phyloP scores from a whole-genome alignment of 495 filamentous ascomycete species.

The Lindgomyces ingoldianus region DNA sequence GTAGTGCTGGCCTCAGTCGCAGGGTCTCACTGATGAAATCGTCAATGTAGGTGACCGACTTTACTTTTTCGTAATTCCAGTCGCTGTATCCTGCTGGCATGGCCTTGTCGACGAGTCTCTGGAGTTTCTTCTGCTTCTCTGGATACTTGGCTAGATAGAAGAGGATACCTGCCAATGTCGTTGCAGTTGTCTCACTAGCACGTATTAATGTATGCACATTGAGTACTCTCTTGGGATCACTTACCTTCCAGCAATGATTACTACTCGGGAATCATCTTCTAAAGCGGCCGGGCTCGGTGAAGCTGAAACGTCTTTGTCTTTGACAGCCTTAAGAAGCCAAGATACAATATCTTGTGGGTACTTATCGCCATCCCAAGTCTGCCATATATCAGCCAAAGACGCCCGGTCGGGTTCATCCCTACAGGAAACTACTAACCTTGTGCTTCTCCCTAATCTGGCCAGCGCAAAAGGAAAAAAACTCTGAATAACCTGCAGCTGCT shows the following conservation, averaged over 20 bases:
- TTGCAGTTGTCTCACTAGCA: constrained; percentile 38
- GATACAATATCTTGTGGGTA: constrained; percentile 23
- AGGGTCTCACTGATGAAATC: constrained; percentile 58
- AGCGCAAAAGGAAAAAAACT: constrained; percentile 21
- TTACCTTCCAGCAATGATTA: constrained; percentile 37
- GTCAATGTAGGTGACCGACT: constrained; percentile 47
- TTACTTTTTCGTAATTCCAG: constrained; percentile 30
- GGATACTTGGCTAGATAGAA: constrained; percentile 35
- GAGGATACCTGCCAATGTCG: constrained; percentile 31
- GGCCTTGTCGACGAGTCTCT: constrained; percentile 28
- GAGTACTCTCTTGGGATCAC: background rate
- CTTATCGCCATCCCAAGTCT: constrained; percentile 18
- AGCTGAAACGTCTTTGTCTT: constrained; percentile 21
- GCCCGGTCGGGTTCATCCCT: background rate
- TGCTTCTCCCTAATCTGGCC: constrained; percentile 19
- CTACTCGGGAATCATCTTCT: constrained; percentile 26
- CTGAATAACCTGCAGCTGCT: constrained; percentile 5
- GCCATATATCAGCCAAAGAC: background rate
- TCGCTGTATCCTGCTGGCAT: constrained; percentile 11
- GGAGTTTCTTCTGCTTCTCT: constrained; percentile 24
- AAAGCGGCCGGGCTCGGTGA: constrained; percentile 9
- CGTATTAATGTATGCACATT: background rate
- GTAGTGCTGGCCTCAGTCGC: constrained; percentile 55
- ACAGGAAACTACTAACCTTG: constrained; percentile 8
- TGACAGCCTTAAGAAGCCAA: constrained; percentile 27